Conservation (phyloP, 768 basidiomycete genomes). For the Glaciozyma martinii region DNA sequence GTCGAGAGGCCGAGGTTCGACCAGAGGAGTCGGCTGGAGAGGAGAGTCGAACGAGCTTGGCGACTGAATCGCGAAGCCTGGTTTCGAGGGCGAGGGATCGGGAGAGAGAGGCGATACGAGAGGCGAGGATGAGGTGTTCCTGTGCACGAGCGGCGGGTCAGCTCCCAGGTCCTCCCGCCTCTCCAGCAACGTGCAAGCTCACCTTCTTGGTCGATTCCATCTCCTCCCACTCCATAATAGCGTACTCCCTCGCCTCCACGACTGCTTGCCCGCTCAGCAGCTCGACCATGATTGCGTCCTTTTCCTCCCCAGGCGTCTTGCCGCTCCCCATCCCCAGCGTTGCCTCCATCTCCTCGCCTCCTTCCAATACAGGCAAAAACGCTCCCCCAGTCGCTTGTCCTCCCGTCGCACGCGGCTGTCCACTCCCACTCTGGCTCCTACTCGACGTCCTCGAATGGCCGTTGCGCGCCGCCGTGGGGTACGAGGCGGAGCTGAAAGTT, state of each 20-base stretch:
- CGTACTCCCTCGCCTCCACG: conserved; percentile 76
- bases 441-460: too few species aligned
- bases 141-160: conserved; percentile 36
- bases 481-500: too few species aligned
- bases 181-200: conserved; percentile 18
- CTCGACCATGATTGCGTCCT: conserved; percentile 79
- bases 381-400: too few species aligned
- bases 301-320: conserved; percentile 34
- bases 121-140: conserved; percentile 65
- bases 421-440: too few species aligned
- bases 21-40: not conserved
- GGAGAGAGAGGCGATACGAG: conserved; percentile 56
- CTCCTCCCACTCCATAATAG: conserved; percentile 64
- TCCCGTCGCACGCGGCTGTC: too few species aligned
- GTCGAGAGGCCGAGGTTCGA: conserved; percentile 29
- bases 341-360: too few species aligned
- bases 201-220: conserved; percentile 65
- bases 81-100: conserved; percentile 72
- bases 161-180: not conserved
- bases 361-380: too few species aligned
- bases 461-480: too few species aligned
- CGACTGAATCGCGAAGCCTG: conserved; percentile 77
- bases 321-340: not conserved
- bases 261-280: conserved; percentile 87
- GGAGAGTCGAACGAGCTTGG: conserved; percentile 63